Evolutionary conservation across 2,329 filamentous ascomycete genomes (phyloP).

Genomic region (Aquanectria penicillioides): DNA sequence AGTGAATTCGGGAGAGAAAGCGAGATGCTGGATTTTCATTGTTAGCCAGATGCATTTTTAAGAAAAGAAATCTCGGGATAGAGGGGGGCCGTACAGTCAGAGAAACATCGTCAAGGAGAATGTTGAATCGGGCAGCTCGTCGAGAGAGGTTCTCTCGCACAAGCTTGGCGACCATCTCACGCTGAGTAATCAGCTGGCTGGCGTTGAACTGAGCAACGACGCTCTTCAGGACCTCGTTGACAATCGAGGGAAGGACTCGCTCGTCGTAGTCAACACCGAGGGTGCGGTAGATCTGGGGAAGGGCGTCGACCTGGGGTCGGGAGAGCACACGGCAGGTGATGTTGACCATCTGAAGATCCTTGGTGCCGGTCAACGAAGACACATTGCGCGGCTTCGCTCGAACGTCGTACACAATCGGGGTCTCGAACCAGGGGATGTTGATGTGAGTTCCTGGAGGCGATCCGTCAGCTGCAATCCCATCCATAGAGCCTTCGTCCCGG

Average conservation of each 20-base stretch:
- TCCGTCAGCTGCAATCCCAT: conserved; percentile 27
- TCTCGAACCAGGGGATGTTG: conserved; percentile 96
- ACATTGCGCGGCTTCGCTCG: conserved; percentile 97
- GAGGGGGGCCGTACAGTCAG: conserved; percentile 74
- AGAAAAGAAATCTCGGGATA: no score
- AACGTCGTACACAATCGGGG: conserved; percentile 95
- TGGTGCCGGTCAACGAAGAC: conserved; percentile 95
- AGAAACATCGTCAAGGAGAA: conserved; percentile 96
- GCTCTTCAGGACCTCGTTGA: conserved; percentile 98
- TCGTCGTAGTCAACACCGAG: conserved; percentile 97
- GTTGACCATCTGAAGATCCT: conserved; percentile 99
- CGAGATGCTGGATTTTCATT: conserved; percentile 66
- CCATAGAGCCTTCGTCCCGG: conserved; percentile 12
- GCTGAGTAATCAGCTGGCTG: conserved; percentile 96
- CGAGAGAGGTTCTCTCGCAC: conserved; percentile 93
- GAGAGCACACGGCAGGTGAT: conserved; percentile 99
- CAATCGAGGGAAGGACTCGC: conserved; percentile 94
- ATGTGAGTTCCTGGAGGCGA: conserved; percentile 82
- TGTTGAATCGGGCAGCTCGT: conserved; percentile 95
- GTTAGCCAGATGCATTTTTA: conserved; percentile 10
- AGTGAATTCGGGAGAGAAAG: conserved; percentile 79
- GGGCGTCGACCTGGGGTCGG: conserved; percentile 83
- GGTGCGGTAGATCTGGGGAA: conserved; percentile 97
- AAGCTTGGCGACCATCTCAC: conserved; percentile 92
- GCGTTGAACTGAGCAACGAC: conserved; percentile 99